phyloP scores from a whole-genome alignment of 1,284 basidiomycete species.

The Marasmius tenuissimus region DNA sequence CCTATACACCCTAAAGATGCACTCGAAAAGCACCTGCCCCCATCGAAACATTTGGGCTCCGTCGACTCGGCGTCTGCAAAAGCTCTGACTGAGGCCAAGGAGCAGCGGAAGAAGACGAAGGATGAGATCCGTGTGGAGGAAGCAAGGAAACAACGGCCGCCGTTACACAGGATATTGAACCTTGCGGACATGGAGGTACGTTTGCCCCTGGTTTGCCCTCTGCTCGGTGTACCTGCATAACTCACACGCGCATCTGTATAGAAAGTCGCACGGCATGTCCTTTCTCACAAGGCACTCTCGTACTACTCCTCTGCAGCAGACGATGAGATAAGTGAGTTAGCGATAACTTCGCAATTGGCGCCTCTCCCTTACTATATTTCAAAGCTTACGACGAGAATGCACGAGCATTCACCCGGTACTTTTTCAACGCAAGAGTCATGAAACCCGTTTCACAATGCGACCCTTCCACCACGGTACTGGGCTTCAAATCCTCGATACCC shows the following conservation, averaged over 20 bases:
- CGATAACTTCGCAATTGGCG: conserved; percentile 6
- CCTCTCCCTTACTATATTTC: conserved; percentile 24
- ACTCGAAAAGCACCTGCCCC: conserved; percentile 65
- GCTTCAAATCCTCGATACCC: conserved; percentile 72
- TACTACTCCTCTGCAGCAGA: conserved; percentile 86
- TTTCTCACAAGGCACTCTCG: conserved; percentile 73
- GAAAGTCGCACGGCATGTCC: conserved; percentile 61
- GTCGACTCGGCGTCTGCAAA: conserved; percentile 57
- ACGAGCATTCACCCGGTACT: conserved; percentile 76
- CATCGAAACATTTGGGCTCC: conserved; percentile 69
- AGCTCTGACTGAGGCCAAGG: conserved; percentile 37
- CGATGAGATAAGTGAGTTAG: conserved; percentile 71
- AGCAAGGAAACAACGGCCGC: conserved; percentile 61
- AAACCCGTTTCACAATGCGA: conserved; percentile 69
- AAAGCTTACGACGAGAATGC: conserved; percentile 67
- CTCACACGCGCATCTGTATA: conserved; percentile 22
- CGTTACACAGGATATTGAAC: conserved; percentile 67
- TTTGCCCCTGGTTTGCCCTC: conserved; percentile 10
- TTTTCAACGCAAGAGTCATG: conserved; percentile 83
- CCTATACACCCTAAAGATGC: conserved; percentile 76
- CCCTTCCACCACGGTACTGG: conserved; percentile 76
- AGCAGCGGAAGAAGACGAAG: conserved; percentile 53
- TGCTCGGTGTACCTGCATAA: background rate
- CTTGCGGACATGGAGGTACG: conserved; percentile 77
- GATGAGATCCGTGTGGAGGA: conserved; percentile 72